Evolutionary conservation across 1,284 basidiomycete species (phyloP), one percentile per base, ranked within the genome.

Genomic region (Kwoniella shivajii): DNA sequence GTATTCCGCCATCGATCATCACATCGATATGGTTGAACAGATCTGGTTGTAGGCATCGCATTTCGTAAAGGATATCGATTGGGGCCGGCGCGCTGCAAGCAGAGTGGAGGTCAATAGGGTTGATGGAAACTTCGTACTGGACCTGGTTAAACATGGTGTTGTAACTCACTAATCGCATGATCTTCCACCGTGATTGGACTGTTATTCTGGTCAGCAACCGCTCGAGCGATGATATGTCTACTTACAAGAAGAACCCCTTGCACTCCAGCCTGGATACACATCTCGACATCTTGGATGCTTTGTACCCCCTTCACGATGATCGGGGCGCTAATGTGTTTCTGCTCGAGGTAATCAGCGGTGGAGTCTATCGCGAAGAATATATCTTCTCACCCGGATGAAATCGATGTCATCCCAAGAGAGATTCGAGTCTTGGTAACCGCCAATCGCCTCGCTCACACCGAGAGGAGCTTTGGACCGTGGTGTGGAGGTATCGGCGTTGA

Each of bases 261-360:
- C 0, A 81, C 81, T 6, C 83, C 83, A 42, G 80, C 72, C 56
- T 82, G 56, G 6, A 75, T 76, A 10, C 82, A 82, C 4, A 80
- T 62, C 54, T 79, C 79, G 13, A 81, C 81, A 61, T 84, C 69
- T 65, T 79, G 80, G 31, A 81, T 79, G 16, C 68, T 73, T 56
- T 80, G 79, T 27, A 83, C 69, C 83, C 86, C 92, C 82, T 90
- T 95, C 62, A 94, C 81, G 46, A 91, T 85, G 61, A 95, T 85
- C 0, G 92, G 92, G 45, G 93, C 80, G 52, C 84, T 86, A 13
- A 90, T 90, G 22, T 88, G 75, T 34, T 82, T 83, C 58, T 87
- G 81, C 50, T 91, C 78, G 55, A 64, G 71, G 65, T 61, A 11
- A 16, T 38, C 36, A 38, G 36, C 36, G 14, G 9, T 16, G 5